Conservation (phyloP, 2,329 filamentous ascomycete genomes). For the Pestalotiopsis sp. region DNA sequence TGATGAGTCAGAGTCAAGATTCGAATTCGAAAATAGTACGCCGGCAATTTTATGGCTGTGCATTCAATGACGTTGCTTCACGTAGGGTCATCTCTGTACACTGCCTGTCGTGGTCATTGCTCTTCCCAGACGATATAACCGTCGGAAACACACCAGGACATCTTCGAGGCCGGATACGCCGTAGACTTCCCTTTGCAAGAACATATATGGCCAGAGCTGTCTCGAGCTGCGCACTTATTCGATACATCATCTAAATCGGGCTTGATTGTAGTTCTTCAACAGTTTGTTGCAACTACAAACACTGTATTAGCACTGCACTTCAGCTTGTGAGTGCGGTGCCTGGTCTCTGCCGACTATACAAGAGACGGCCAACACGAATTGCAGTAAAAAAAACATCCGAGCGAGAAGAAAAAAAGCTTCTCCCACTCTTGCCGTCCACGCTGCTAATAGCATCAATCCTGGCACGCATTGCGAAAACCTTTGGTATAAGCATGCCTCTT, state of each 20-base stretch:
- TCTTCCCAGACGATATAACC: too few species aligned
- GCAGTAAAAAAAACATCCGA: background rate
- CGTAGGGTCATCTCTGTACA: too few species aligned
- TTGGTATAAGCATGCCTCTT: conserved; percentile 9
- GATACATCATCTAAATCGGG: background rate
- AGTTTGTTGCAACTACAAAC: background rate
- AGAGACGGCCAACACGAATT: background rate
- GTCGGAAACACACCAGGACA: too few species aligned
- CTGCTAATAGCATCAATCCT: background rate
- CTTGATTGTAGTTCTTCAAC: background rate
- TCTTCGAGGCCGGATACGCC: too few species aligned
- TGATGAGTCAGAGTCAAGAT: too few species aligned
- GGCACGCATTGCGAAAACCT: background rate
- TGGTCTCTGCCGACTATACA: background rate
- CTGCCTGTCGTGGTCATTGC: too few species aligned
- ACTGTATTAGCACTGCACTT: background rate
- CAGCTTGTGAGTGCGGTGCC: background rate
- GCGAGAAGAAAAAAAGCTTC: background rate
- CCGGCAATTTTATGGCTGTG: too few species aligned
- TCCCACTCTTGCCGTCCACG: background rate
- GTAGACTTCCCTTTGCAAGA: too few species aligned
- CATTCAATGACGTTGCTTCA: too few species aligned
- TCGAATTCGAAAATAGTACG: too few species aligned
- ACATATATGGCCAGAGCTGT: too few species aligned
- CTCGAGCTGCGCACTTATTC: too few species aligned